Percentiles rank a stretch among this genome's conserved stretches.
phyloP scores from a whole-genome alignment of 176 grass and related monocot genomes.

The Oryza longistaminata region DNA sequence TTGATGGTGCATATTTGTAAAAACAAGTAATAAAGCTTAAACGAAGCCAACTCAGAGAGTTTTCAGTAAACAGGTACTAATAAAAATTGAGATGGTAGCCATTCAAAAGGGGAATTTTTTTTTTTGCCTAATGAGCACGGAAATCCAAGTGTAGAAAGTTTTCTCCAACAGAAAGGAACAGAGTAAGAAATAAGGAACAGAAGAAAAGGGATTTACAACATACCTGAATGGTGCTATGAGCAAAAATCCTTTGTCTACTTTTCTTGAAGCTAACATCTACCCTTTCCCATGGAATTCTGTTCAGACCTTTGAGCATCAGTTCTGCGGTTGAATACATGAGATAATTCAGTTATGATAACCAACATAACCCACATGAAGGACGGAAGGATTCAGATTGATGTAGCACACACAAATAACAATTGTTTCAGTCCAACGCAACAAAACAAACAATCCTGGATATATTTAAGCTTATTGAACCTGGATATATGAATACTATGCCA shows the following conservation, averaged over 20 bases:
- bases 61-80: not conserved
- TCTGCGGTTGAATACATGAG: slow-evolving; percentile 45
- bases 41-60: not conserved
- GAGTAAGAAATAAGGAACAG: not conserved
- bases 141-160: not conserved
- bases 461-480: not conserved
- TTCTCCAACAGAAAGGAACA: slow-evolving; percentile 7
- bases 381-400: not conserved
- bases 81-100: not conserved
- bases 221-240: slow-evolving; percentile 97
- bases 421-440: not conserved
- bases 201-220: slow-evolving; percentile 3
- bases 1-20: not conserved
- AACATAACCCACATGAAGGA: slow-evolving; percentile 11
- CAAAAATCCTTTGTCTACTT: slow-evolving; percentile 78
- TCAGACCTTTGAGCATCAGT: slow-evolving; percentile 76
- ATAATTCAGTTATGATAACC: slow-evolving; percentile 25
- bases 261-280: slow-evolving; percentile 91
- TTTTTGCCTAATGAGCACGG: not conserved
- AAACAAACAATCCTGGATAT: not conserved
- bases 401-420: not conserved
- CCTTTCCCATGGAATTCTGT: slow-evolving; percentile 92
- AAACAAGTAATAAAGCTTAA: not conserved
- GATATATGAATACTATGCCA: not conserved
- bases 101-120: not conserved